phyloP scores from a whole-genome alignment of 1,284 basidiomycete species.

The Trametes versicolor region DNA sequence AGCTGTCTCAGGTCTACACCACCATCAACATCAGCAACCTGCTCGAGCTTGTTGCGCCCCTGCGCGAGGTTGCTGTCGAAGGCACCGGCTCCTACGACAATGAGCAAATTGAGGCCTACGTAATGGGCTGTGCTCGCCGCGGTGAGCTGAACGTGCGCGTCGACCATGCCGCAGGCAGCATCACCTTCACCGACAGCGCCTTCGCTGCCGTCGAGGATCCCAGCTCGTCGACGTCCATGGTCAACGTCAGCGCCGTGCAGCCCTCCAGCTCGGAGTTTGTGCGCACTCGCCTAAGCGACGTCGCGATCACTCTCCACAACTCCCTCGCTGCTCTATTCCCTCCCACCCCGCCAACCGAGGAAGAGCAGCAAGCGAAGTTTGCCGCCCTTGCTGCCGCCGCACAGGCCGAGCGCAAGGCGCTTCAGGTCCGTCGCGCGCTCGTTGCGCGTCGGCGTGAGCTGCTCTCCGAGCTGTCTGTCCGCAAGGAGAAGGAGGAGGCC shows the following conservation, averaged over 20 bases:
- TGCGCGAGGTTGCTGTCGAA: slow-evolving; percentile 62
- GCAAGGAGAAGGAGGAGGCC: slow-evolving; percentile 93
- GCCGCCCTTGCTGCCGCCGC: slow-evolving; percentile 65
- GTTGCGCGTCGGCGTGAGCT: slow-evolving; percentile 91
- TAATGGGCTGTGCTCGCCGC: slow-evolving; percentile 91
- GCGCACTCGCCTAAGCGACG: slow-evolving; percentile 78
- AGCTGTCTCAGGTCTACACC: slow-evolving; percentile 95
- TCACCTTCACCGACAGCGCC: slow-evolving; percentile 88
- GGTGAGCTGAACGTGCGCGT: slow-evolving; percentile 91
- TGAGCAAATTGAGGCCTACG: slow-evolving; percentile 89
- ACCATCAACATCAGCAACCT: slow-evolving; percentile 86
- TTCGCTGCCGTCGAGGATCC: slow-evolving; percentile 63
- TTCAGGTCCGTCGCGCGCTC: slow-evolving; percentile 82
- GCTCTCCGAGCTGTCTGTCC: slow-evolving; percentile 84
- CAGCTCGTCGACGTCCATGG: slow-evolving; percentile 46
- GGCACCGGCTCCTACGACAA: slow-evolving; percentile 68
- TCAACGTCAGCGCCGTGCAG: slow-evolving; percentile 63
- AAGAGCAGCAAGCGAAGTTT: slow-evolving; percentile 63
- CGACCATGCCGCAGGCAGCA: slow-evolving; percentile 89
- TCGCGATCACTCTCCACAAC: slow-evolving; percentile 80
- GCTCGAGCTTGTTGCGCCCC: slow-evolving; percentile 79
- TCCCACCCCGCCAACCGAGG: slow-evolving; percentile 54
- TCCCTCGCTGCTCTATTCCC: slow-evolving; percentile 66
- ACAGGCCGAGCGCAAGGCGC: slow-evolving; percentile 78
- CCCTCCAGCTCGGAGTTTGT: slow-evolving; percentile 76